These are phyloP conservation scores for Pelargonium fulgidum DNA, from an alignment of 441 rosid species.

Conservation along the genomic window DNA sequence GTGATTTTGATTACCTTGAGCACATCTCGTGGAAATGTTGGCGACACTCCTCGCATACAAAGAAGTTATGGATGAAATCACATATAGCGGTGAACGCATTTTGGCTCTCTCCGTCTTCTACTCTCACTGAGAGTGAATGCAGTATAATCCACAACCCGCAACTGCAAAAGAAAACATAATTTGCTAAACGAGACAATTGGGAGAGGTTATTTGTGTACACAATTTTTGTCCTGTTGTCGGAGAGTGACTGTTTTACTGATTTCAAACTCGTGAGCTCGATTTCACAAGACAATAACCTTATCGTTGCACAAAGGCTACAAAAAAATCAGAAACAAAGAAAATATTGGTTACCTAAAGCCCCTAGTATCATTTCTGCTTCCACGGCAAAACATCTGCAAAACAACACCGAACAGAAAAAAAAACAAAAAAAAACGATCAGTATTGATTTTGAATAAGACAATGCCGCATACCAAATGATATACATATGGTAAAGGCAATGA, in stretches of 20 bases:
- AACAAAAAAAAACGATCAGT: background rate
- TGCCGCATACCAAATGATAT: background rate
- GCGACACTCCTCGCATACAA: slow-evolving; percentile 89
- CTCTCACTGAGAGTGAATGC: slow-evolving; percentile 87
- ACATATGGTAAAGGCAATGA: slow-evolving; percentile 1
- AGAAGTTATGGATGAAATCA: slow-evolving; percentile 79
- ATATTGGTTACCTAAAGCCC: slow-evolving; percentile 70
- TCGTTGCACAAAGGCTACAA: too few relatives aligned
- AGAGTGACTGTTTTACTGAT: too few relatives aligned
- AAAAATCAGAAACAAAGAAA: too few relatives aligned
- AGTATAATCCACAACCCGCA: slow-evolving; percentile 95
- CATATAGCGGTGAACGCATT: slow-evolving; percentile 65
- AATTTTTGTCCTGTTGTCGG: too few relatives aligned
- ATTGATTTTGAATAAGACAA: background rate
- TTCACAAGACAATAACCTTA: too few relatives aligned
- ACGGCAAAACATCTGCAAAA: slow-evolving; percentile 87
- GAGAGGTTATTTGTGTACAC: too few relatives aligned
- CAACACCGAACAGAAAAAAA: slow-evolving; percentile 11
- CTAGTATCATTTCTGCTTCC: slow-evolving; percentile 92
- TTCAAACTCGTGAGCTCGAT: too few relatives aligned
- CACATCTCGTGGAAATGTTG: slow-evolving; percentile 78
- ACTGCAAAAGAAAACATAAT: slow-evolving; percentile 37
- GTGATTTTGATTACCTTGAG: slow-evolving; percentile 48
- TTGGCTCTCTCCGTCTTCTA: slow-evolving; percentile 84
- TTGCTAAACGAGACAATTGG: background rate